Percentiles rank a stretch among this genome's conserved stretches.
phyloP scores from a whole-genome alignment of 768 basidiomycete species.

The Suillus subluteus region DNA sequence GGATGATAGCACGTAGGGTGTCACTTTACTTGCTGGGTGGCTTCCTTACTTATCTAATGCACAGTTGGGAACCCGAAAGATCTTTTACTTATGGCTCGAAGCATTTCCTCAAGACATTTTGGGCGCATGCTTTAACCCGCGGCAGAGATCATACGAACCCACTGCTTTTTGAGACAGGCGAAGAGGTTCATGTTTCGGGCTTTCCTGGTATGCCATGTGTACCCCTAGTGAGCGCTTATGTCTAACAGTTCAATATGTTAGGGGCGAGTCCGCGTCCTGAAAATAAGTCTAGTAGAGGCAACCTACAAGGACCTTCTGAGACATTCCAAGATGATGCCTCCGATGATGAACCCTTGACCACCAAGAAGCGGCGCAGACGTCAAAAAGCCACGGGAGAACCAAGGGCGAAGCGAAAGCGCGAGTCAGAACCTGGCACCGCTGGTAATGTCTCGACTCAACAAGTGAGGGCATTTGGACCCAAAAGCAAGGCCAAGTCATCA shows the following conservation, averaged over 20 bases:
- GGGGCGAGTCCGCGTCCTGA: constrained; percentile 22
- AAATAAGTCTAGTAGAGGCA: constrained; percentile 21
- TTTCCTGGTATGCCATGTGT: constrained; percentile 53
- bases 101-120: constrained; percentile 47
- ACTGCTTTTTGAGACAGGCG: constrained; percentile 53
- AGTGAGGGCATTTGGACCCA: constrained; percentile 10
- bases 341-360: constrained; percentile 20
- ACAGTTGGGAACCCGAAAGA: constrained; percentile 69
- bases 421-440: not conserved
- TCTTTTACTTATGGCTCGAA: constrained; percentile 62
- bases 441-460: not conserved
- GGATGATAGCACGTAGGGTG: constrained; percentile 61
- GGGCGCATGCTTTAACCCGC: constrained; percentile 36
- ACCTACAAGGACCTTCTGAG: constrained; percentile 12
- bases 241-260: constrained; percentile 9
- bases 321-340: constrained; percentile 13
- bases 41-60: constrained; percentile 13
- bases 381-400: constrained; percentile 7
- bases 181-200: constrained; percentile 56
- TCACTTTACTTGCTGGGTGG: constrained; percentile 3
- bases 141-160: constrained; percentile 54
- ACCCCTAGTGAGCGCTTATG: not conserved
- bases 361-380: constrained; percentile 32
- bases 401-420: constrained; percentile 15
- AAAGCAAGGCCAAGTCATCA: constrained; percentile 9